Evolutionary conservation across 345 rosid species (phyloP), one percentile per base, ranked within the genome.

Genomic region (Populus alba): DNA sequence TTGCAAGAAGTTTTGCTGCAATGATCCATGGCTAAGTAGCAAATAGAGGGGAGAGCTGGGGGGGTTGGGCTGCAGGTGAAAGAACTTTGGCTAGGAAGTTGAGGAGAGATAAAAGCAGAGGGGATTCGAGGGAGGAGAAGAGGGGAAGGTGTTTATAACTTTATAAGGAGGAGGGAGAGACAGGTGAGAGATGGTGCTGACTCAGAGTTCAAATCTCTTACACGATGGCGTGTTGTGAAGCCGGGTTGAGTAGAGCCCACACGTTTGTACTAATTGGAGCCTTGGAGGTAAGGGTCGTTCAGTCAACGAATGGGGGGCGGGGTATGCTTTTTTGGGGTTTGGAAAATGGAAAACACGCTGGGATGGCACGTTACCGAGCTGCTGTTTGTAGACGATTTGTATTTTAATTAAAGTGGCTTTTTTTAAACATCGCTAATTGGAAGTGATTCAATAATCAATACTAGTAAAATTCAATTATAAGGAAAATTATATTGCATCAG

Each of bases 191-290:
- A 18, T 66, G 85, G 3, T 76, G 83, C 87, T 87, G 92, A 91
- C 83, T 88, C 87, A 71, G 71, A 49, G 69, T 72, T 78, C 83
- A 85, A 68, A 82, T 82, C 87, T 78, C 59, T 78, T 71, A 33
- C 57, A 53, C 43, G 16, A 75, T 22, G 6, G 25, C 69, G 66
- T 53, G 37, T 31, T 18, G 29, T 47, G 37, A 3, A 29, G 55
- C 70, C 69, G 31, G 20, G 61, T 27, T 43, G 31, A 63, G 20
- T 29, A 65, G 29, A 59, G 4, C 77, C 77, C 71, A 65, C 77
- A 18, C 43, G 70, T 15, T 7, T 47, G 22, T 13, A 29, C 68
- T 1, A 39, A 15, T 45, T 47, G 51, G 27, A 27, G 27, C 27
- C 27, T 27, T 27, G 27, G n/a, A 8, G 29, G 63, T n/a, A 23